A percentile compares a stretch with the other conserved stretches of the same genome.
These are phyloP conservation scores for Chlamydomonas reinhardtii DNA, from an alignment of 163 green algal species.

Conservation along the genomic window DNA sequence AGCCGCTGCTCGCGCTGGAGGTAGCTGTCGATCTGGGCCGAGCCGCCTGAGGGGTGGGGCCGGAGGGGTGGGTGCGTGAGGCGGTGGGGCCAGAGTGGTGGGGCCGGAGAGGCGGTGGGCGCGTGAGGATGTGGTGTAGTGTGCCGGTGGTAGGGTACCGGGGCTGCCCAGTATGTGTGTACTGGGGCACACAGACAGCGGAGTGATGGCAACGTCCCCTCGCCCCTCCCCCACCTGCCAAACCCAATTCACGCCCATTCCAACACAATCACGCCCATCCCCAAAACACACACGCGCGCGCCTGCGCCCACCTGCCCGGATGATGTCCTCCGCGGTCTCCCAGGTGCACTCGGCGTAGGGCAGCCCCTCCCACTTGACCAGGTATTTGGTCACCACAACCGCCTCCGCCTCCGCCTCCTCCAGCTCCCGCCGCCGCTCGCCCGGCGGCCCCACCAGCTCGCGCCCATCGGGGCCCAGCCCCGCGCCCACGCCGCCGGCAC, in stretches of 20 bases:
- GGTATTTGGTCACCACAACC: conserved; percentile 62
- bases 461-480: neutral
- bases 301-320: conserved; percentile 42
- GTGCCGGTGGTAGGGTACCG: no score
- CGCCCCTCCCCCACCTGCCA: no score
- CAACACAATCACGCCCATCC: no score
- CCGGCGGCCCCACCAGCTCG: conserved; percentile 39
- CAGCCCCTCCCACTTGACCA: conserved; percentile 92
- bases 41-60: neutral
- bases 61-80: no score
- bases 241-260: no score
- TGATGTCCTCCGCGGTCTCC: conserved; percentile 76
- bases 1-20: conserved; percentile 70
- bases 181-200: no score
- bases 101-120: no score
- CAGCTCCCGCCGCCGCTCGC: conserved; percentile 37
- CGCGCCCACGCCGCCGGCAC: no score
- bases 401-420: conserved; percentile 50
- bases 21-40: conserved; percentile 33
- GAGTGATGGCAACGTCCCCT: no score
- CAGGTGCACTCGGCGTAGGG: conserved; percentile 90
- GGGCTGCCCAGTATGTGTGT: no score
- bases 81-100: neutral
- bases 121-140: no score
- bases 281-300: neutral